Percentiles rank a stretch among this genome's conserved stretches.
These are phyloP conservation scores for Vairimorpha necatrix DNA, from an alignment of 371 early-diverging fungal species.

Conservation along the genomic window DNA sequence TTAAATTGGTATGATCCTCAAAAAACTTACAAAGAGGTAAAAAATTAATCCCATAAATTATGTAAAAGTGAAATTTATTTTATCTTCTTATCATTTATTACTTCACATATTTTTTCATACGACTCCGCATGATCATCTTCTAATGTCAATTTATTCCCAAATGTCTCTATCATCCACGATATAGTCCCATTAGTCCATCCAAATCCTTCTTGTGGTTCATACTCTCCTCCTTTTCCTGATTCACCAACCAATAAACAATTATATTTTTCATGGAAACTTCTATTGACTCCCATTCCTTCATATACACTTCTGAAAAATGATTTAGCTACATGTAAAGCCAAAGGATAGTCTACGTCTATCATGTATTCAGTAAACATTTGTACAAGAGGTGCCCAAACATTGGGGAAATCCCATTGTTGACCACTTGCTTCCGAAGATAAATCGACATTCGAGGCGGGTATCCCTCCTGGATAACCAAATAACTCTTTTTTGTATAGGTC, in stretches of 20 bases:
- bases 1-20: too few relatives aligned
- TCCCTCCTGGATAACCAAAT: conserved; percentile 67
- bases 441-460: conserved; percentile 66
- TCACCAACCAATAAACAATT: conserved; percentile 67
- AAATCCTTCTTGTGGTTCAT: conserved; percentile 75
- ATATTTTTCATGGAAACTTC: conserved; percentile 76
- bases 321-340: conserved; percentile 68
- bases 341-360: conserved; percentile 13
- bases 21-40: too few relatives aligned
- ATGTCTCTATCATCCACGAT: conserved; percentile 68
- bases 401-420: conserved; percentile 78
- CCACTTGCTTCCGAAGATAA: conserved; percentile 64
- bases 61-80: too few relatives aligned
- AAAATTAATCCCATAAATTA: too few relatives aligned
- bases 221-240: conserved; percentile 75
- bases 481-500: conserved; percentile 39
- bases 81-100: neutral
- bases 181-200: conserved; percentile 84
- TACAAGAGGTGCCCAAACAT: conserved; percentile 71
- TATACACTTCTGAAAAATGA: conserved; percentile 65
- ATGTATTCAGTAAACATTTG: conserved; percentile 55
- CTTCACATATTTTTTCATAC: conserved; percentile 23
- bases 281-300: conserved; percentile 70
- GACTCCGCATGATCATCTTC: conserved; percentile 14
- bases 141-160: conserved; percentile 56